Evolutionary conservation across 2,329 filamentous ascomycete genomes (phyloP).

Genomic region (Rhynchosporium secalis): DNA sequence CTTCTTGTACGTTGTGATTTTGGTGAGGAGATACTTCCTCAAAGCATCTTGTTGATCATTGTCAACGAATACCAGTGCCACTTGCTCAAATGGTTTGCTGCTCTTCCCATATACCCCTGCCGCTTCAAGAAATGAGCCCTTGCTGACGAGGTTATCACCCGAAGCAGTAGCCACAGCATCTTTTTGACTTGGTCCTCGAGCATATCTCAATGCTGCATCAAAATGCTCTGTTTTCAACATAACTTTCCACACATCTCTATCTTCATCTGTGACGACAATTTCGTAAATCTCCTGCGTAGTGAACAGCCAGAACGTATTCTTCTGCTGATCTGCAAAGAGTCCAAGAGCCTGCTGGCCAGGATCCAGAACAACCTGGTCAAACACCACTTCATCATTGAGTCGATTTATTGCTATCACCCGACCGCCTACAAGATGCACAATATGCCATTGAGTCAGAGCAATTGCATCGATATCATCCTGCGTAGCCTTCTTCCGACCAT

Average conservation of each 20-base stretch:
- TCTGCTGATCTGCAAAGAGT: conserved; percentile 84
- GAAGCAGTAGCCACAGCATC: conserved; percentile 91
- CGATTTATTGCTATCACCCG: conserved; percentile 84
- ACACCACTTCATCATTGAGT: conserved; percentile 80
- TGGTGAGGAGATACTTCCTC: conserved; percentile 84
- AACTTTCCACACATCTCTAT: conserved; percentile 91
- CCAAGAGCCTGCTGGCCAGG: conserved; percentile 78
- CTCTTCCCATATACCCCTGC: conserved; percentile 91
- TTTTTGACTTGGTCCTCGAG: conserved; percentile 75
- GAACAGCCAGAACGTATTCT: conserved; percentile 97
- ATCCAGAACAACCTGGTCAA: conserved; percentile 83
- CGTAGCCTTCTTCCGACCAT: conserved; percentile 62
- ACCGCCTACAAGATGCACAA: conserved; percentile 78
- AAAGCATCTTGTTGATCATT: conserved; percentile 86
- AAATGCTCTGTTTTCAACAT: conserved; percentile 87
- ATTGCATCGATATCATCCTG: conserved; percentile 77
- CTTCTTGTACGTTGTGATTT: conserved; percentile 79
- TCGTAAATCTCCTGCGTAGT: conserved; percentile 91
- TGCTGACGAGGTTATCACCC: conserved; percentile 81
- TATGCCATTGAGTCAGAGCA: conserved; percentile 90
- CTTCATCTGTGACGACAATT: conserved; percentile 86
- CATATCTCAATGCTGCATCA: conserved; percentile 82
- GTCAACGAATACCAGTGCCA: conserved; percentile 88
- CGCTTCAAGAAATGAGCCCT: conserved; percentile 81
- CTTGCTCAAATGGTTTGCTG: conserved; percentile 95